These are phyloP conservation scores for Gastrolobium villosum DNA, from an alignment of 306 rosid genomes.

Conservation along the genomic window DNA sequence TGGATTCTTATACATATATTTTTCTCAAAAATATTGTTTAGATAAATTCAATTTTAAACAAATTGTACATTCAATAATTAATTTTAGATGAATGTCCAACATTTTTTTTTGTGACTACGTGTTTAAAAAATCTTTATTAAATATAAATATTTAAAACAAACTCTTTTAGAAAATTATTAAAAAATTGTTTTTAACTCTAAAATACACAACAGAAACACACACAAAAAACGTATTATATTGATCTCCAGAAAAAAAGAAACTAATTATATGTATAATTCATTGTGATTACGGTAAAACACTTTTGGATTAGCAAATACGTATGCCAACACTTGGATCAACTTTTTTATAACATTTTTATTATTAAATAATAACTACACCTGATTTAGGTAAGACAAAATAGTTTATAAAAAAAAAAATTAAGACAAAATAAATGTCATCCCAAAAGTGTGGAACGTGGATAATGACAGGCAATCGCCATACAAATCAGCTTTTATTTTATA, in stretches of 20 bases:
- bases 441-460: conserved; percentile 7
- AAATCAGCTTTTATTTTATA: not conserved
- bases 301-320: not conserved
- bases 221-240: no score
- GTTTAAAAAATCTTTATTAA: no score
- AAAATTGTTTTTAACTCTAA: no score
- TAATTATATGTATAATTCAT: not conserved
- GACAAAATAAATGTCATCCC: conserved; percentile 35
- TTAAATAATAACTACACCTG: not conserved
- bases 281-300: not conserved
- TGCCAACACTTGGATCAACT: not conserved
- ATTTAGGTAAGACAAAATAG: conserved; percentile 21
- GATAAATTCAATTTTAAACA: not conserved
- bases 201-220: no score
- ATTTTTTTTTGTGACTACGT: not conserved
- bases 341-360: not conserved
- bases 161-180: no score
- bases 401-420: no score
- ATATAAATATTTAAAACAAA: no score
- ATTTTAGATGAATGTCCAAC: not conserved
- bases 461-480: conserved; percentile 22
- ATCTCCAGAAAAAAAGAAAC: no score
- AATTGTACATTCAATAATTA: not conserved
- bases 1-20: not conserved
- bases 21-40: not conserved